A percentile compares a stretch with the other conserved stretches of the same genome.
These are phyloP conservation scores for Tilletia indica DNA, from an alignment of 1,284 basidiomycete genomes.

Conservation along the genomic window DNA sequence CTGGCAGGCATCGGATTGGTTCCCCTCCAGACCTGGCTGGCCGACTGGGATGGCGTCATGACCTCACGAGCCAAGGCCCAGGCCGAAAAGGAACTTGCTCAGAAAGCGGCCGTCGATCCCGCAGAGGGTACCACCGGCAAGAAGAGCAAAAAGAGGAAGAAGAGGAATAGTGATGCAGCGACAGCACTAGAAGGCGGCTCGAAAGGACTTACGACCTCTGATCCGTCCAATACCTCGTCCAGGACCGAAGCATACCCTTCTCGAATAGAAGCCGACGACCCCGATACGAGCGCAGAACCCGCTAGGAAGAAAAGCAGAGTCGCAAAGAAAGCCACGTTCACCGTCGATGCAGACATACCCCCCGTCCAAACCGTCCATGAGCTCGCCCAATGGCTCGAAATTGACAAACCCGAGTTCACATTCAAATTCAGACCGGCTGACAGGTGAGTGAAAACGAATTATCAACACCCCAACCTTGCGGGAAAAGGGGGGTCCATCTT, in stretches of 20 bases:
- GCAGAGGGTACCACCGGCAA: neutral
- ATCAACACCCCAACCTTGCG: neutral
- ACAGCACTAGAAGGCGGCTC: neutral
- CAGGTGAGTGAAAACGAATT: neutral
- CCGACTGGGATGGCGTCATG: constrained; percentile 3
- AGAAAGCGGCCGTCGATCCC: neutral
- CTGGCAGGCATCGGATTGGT: neutral
- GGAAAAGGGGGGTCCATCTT: too few species aligned
- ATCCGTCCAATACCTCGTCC: neutral
- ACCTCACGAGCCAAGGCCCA: neutral
- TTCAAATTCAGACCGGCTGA: neutral
- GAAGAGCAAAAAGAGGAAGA: constrained; percentile 1
- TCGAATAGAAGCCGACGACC: constrained; percentile 3
- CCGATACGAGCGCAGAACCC: neutral
- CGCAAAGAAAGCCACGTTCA: neutral
- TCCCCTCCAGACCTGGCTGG: neutral
- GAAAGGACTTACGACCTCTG: too few species aligned
- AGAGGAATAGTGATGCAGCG: neutral
- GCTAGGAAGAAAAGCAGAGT: neutral
- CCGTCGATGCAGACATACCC: neutral
- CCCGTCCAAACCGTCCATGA: neutral
- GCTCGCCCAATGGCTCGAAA: neutral
- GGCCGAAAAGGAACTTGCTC: neutral
- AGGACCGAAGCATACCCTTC: neutral
- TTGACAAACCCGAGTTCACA: neutral